These are phyloP conservation scores for Gaeumannomyces tritici DNA, from an alignment of 2,329 filamentous ascomycete genomes.

Conservation along the genomic window DNA sequence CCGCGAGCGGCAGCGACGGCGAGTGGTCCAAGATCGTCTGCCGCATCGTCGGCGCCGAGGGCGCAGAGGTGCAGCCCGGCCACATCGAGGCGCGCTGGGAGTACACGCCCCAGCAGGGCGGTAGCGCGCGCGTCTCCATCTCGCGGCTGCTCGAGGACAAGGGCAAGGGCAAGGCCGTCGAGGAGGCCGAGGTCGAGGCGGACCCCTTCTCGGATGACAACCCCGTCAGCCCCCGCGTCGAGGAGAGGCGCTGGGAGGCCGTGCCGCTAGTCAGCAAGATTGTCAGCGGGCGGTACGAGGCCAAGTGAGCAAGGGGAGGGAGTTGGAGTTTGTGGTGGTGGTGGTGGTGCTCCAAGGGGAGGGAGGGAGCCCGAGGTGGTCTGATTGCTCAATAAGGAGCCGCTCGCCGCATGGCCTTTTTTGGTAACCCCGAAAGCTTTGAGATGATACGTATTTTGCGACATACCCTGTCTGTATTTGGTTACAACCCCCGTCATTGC, in stretches of 20 bases:
- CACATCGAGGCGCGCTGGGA: conserved; percentile 58
- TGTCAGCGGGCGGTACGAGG: conserved; percentile 67
- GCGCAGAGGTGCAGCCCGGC: conserved; percentile 42
- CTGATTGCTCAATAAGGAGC: neutral
- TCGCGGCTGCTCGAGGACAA: conserved; percentile 40
- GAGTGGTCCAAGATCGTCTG: conserved; percentile 64
- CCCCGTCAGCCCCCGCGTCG: conserved; percentile 16
- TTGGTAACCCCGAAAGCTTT: neutral
- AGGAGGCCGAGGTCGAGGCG: conserved; percentile 31
- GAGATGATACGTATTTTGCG: neutral
- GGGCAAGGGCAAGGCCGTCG: conserved; percentile 41
- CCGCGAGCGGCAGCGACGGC: neutral
- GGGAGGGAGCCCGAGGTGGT: neutral
- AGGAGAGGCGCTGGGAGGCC: conserved; percentile 47
- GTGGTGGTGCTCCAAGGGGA: neutral
- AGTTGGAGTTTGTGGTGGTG: too few relatives aligned
- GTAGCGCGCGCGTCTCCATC: conserved; percentile 73
- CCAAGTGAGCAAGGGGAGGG: conserved; percentile 20
- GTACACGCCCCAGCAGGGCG: conserved; percentile 50
- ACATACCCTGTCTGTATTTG: neutral
- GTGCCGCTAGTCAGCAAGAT: conserved; percentile 59
- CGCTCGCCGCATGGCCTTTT: neutral
- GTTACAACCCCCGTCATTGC: conserved; percentile 10
- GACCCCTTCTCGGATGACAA: conserved; percentile 64
- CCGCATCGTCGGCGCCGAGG: conserved; percentile 45